Evolutionary conservation across 352 stramenopile genomes (phyloP).

Genomic region (Blastocystis hominis): DNA sequence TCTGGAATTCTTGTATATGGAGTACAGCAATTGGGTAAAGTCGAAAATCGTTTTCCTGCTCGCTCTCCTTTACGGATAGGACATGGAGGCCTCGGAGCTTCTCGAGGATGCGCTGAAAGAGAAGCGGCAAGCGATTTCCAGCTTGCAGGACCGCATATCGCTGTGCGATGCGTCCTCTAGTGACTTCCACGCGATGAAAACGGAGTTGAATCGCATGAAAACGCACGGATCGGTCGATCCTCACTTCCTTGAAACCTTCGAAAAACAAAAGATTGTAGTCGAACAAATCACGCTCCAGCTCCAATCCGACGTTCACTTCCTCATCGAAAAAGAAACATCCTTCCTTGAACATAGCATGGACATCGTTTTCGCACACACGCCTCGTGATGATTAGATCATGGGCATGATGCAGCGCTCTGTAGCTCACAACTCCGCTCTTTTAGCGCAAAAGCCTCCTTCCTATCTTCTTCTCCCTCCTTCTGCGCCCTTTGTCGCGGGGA

Average conservation of each 20-base stretch:
- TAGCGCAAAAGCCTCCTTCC: not conserved
- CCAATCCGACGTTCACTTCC: slow-evolving; percentile 50
- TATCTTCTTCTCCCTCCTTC: not conserved
- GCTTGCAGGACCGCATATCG: slow-evolving; percentile 1
- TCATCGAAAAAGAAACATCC: slow-evolving; percentile 18
- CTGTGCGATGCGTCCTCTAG: not conserved
- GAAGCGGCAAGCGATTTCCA: not conserved
- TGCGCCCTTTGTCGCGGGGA: slow-evolving; percentile 37
- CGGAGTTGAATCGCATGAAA: not conserved
- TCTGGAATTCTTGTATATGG: not conserved
- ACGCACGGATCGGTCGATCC: not conserved
- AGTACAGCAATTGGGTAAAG: slow-evolving; percentile 36
- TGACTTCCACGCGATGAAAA: slow-evolving; percentile 21
- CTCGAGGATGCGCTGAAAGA: not conserved
- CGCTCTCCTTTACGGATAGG: not conserved
- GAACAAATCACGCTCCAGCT: slow-evolving; percentile 43
- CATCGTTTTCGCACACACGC: not conserved
- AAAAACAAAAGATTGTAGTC: slow-evolving; percentile 40
- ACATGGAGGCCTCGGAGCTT: slow-evolving; percentile 11
- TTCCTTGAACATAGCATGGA: slow-evolving; percentile 22
- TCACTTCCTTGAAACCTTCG: not conserved
- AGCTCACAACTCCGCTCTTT: not conserved
- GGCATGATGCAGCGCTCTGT: slow-evolving; percentile 51
- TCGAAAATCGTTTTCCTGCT: not conserved
- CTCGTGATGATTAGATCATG: not conserved